Conservation (phyloP, 345 rosid genomes). For the Triadica sebifera region DNA sequence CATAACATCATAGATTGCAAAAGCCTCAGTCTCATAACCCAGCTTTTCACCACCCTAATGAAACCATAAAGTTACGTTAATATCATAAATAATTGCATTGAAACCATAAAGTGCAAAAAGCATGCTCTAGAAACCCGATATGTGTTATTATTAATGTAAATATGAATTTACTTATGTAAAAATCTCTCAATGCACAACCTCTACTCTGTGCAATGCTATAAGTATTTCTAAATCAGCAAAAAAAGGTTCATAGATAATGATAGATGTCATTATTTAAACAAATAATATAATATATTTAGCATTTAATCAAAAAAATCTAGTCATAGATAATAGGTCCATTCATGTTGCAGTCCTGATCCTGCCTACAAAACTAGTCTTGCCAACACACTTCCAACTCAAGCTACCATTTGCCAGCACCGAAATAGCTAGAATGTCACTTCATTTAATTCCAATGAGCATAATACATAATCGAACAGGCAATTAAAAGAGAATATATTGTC, state of each 20-base stretch:
- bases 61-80: slow-evolving; percentile 17
- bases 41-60: slow-evolving; percentile 59
- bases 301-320: no score
- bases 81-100: background rate
- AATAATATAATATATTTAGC: background rate
- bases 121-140: background rate
- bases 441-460: background rate
- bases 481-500: background rate
- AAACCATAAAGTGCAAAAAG: background rate
- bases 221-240: background rate
- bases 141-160: background rate
- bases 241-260: background rate
- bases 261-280: background rate
- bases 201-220: background rate
- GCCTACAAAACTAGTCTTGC: background rate
- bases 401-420: background rate
- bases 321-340: no score
- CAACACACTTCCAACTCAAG: background rate
- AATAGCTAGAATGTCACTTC: background rate
- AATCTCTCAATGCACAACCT: background rate
- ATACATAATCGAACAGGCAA: background rate
- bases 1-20: slow-evolving; percentile 90
- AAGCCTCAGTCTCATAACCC: slow-evolving; percentile 91
- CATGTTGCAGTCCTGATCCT: background rate
- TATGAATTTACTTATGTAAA: background rate